Evolutionary conservation across 306 rosid species (phyloP).

Genomic region (Parietaria judaica): DNA sequence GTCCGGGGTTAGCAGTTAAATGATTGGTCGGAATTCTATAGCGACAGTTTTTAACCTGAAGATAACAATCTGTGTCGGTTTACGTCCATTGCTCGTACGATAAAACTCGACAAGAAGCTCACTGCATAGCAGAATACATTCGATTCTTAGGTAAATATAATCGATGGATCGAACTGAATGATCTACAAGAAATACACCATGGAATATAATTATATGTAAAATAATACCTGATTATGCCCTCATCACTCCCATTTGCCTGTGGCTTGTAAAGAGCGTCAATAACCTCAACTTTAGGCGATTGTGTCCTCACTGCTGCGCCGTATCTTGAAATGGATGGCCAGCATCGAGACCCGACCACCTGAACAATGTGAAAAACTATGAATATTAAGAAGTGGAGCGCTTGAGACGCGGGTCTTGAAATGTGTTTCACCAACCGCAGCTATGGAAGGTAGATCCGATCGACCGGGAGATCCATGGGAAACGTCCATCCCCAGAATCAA

Average conservation of each 20-base stretch:
- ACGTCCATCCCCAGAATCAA: slow-evolving; percentile 95
- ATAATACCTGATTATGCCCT: slow-evolving; percentile 83
- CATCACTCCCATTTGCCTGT: slow-evolving; percentile 55
- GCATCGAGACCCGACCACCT: slow-evolving; percentile 83
- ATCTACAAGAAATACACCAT: not conserved
- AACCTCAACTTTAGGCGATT: slow-evolving; percentile 76
- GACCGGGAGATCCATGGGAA: slow-evolving; percentile 69
- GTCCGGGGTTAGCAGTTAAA: too few relatives aligned
- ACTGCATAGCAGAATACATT: slow-evolving; percentile 37
- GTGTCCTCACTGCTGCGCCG: slow-evolving; percentile 75
- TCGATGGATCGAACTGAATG: slow-evolving; percentile 2
- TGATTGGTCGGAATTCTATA: too few relatives aligned
- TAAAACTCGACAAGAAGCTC: slow-evolving; percentile 86
- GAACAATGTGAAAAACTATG: slow-evolving; percentile 21
- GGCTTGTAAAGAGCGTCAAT: slow-evolving; percentile 87
- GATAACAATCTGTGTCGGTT: slow-evolving; percentile 73
- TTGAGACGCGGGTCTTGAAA: slow-evolving; percentile 2
- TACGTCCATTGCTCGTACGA: slow-evolving; percentile 46
- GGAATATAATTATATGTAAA: too few relatives aligned
- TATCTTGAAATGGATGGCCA: slow-evolving; percentile 93
- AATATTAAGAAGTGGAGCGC: slow-evolving; percentile 12
- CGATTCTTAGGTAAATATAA: slow-evolving; percentile 7
- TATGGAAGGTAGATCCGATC: slow-evolving; percentile 66
- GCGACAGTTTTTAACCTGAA: slow-evolving; percentile 58
- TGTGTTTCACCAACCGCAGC: slow-evolving; percentile 56